These are phyloP conservation scores for Xylaria nigripes DNA, from an alignment of 495 filamentous ascomycete genomes.

Conservation along the genomic window DNA sequence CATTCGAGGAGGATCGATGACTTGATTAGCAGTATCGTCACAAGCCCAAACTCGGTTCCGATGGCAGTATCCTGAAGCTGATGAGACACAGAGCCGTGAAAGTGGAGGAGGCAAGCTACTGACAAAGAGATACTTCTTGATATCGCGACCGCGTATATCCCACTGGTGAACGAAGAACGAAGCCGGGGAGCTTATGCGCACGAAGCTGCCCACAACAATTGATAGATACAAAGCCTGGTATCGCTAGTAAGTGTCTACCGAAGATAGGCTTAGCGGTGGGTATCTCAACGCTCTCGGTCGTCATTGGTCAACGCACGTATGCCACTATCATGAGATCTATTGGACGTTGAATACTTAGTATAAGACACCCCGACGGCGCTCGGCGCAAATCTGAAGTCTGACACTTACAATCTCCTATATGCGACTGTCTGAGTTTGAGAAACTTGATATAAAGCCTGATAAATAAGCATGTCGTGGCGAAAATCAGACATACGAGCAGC, in stretches of 20 bases:
- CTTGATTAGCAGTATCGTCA: conserved; percentile 15
- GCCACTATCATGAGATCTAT: neutral
- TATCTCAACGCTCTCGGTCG: neutral
- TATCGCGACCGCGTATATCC: conserved; percentile 8
- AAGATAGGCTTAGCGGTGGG: neutral
- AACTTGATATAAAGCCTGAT: conserved; percentile 3
- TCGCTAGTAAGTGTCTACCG: neutral
- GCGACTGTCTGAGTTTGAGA: neutral
- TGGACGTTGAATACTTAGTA: neutral
- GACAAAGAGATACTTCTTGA: conserved; percentile 1
- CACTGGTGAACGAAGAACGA: conserved; percentile 20
- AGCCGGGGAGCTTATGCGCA: neutral
- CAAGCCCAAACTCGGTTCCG: conserved; percentile 7
- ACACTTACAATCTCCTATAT: neutral
- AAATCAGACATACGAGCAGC: neutral
- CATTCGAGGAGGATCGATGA: conserved; percentile 25
- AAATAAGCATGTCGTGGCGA: neutral
- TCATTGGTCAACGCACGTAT: neutral
- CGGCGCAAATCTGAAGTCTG: neutral
- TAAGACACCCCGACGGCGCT: neutral
- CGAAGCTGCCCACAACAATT: neutral
- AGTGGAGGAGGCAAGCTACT: neutral
- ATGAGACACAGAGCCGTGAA: neutral
- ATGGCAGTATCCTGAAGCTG: neutral
- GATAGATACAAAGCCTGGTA: neutral